These are phyloP conservation scores for Coemansia sp. DNA, from an alignment of 192 early-diverging fungal species.

Conservation along the genomic window DNA sequence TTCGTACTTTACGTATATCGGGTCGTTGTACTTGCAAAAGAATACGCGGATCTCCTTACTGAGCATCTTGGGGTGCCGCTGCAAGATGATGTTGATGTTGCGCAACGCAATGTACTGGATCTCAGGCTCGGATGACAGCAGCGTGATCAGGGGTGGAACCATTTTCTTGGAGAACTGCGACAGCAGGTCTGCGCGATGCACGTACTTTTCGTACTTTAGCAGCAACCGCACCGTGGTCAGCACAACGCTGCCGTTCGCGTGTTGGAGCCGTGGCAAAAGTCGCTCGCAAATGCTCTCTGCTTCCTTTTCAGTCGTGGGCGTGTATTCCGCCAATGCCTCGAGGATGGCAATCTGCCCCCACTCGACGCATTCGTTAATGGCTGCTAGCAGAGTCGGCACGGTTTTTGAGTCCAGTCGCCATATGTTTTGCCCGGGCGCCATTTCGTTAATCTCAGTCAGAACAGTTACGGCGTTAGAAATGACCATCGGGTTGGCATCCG, in stretches of 20 bases:
- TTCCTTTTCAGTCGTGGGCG: slow-evolving; percentile 74
- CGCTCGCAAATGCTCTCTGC: slow-evolving; percentile 89
- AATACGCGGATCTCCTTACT: slow-evolving; percentile 94
- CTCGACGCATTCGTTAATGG: slow-evolving; percentile 97
- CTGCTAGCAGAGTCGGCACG: slow-evolving; percentile 83
- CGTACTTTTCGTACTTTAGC: slow-evolving; percentile 54
- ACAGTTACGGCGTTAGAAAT: slow-evolving; percentile 95
- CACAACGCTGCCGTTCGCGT: slow-evolving; percentile 95
- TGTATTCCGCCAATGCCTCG: slow-evolving; percentile 77
- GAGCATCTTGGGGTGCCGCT: slow-evolving; percentile 83
- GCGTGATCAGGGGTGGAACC: slow-evolving; percentile 93
- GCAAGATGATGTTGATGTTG: slow-evolving; percentile 95
- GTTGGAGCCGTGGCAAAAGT: slow-evolving; percentile 88
- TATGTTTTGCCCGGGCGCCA: slow-evolving; percentile 64
- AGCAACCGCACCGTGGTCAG: slow-evolving; percentile 81
- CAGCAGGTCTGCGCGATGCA: slow-evolving; percentile 71
- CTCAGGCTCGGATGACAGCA: slow-evolving; percentile 85
- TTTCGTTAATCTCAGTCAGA: slow-evolving; percentile 86
- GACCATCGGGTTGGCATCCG: slow-evolving; percentile 96
- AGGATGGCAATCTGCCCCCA: slow-evolving; percentile 98
- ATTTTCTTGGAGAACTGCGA: slow-evolving; percentile 81
- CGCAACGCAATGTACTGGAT: slow-evolving; percentile 96
- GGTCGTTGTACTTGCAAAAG: slow-evolving; percentile 98
- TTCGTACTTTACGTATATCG: slow-evolving; percentile 94
- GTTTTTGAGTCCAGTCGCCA: slow-evolving; percentile 73